Conservation (phyloP, 2,329 filamentous ascomycete genomes). For the Fusarium xyrophilum region DNA sequence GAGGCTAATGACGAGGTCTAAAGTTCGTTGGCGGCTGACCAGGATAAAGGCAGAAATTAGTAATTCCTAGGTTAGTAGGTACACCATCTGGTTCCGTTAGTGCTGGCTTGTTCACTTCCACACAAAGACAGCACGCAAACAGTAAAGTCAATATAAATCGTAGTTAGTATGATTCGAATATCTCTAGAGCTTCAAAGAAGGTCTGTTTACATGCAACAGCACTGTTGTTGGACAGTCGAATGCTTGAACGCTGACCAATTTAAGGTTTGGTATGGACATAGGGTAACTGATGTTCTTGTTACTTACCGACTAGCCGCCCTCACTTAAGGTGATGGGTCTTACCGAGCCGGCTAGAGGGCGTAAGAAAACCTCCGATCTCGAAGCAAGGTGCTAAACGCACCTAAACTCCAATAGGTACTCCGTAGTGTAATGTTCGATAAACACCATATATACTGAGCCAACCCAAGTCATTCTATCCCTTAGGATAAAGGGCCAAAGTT, state of each 20-base stretch:
- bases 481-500: background rate
- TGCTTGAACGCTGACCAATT: background rate
- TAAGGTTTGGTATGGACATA: background rate
- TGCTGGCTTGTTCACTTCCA: background rate
- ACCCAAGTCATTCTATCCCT: background rate
- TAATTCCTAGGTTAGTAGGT: slow-evolving; percentile 25
- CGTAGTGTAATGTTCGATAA: background rate
- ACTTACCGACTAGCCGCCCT: background rate
- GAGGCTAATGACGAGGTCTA: slow-evolving; percentile 23
- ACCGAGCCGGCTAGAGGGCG: background rate
- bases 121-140: background rate
- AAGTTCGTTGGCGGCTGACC: slow-evolving; percentile 39
- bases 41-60: slow-evolving; percentile 39
- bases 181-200: background rate
- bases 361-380: background rate
- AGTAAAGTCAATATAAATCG: background rate
- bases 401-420: background rate
- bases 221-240: background rate
- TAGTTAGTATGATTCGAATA: background rate
- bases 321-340: background rate
- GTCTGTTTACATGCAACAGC: background rate
- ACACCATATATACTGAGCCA: background rate
- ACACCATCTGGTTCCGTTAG: background rate
- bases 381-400: background rate
- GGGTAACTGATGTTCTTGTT: background rate